phyloP scores from a whole-genome alignment of 169 alveolate species.

The Plasmodium malariae region DNA sequence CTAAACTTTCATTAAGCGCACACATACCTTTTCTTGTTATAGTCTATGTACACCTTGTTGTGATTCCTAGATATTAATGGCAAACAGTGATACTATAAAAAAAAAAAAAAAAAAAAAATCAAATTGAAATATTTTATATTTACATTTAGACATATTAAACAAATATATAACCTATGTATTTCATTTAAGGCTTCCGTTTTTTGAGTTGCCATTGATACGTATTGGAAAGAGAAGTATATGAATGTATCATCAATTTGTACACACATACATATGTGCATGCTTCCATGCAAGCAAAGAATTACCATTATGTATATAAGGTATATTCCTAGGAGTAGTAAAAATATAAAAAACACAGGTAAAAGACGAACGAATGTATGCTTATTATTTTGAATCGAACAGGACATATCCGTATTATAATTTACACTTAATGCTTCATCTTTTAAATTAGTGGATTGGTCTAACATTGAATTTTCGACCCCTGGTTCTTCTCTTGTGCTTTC shows the following conservation, averaged over 20 bases:
- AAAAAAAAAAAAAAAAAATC: not conserved
- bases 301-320: constrained; percentile 72
- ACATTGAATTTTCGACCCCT: not conserved
- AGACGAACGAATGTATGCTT: constrained; percentile 37
- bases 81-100: constrained; percentile 60
- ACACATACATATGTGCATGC: not conserved
- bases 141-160: not conserved
- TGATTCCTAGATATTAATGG: constrained; percentile 28
- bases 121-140: not conserved
- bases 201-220: not conserved
- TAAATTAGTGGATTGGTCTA: not conserved
- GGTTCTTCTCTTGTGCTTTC: constrained; percentile 15
- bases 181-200: too few species aligned
- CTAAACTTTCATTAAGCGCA: too few species aligned
- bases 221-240: not conserved
- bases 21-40: constrained; percentile 44
- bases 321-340: constrained; percentile 42
- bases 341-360: constrained; percentile 65
- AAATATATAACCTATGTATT: too few species aligned
- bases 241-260: too few species aligned
- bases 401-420: not conserved
- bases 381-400: constrained; percentile 24
- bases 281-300: not conserved
- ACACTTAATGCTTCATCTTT: constrained; percentile 5
- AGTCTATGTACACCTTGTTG: constrained; percentile 46